Base-by-base conservation (phyloP, 306 rosid genomes). In the Inga oerstediana region DNA sequence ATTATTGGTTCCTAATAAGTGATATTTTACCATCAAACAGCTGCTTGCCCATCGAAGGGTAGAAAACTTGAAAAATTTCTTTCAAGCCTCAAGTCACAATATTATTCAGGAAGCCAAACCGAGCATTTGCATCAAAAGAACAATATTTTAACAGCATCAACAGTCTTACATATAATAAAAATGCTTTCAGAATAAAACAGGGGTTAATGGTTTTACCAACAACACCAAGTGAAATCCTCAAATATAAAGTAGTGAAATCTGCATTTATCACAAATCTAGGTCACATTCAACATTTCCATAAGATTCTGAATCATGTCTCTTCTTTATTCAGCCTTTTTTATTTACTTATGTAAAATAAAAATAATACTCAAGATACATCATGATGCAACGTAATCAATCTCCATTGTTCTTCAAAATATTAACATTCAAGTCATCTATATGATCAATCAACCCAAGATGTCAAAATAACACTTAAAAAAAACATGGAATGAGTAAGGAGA, bases 41-140 rank as follows among this genome's bases (percentile, higher is more conserved):
- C 27, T 52, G 64, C n/a, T 52, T 51, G 39, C 43, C 49, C 69
- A 58, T 72, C 59, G 62, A 62, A 76, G 58, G 74, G 51, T 45
- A 78, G 30, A 65, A 81, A 32, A 7, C 22, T 67, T 6, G 13
- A 66, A 30, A 30, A 4, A 11, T 13, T 66, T 78, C 81, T 22
- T 14, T 45, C 41, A 56, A 45, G 14, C 52, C 67, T 73, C 74
- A 37, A 85, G 35, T 66, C 22, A 34, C 48, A 64, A 56, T 49
- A 51, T 59, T 77, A 51, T 39, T 77, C 46, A 52, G 49, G 58
- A 54, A 66, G 72, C 68, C 77, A 81, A 27, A 43, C 69, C 32
- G 78, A 70, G 49, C 2, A 61, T 61, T 9, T 24, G 67, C 32
- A 10, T 24, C 34, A 61, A 10, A 22, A 24, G 67, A 61, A 24